Base-by-base conservation (phyloP, 2,329 filamentous ascomycete genomes). In the Harringtonia lauricola region DNA sequence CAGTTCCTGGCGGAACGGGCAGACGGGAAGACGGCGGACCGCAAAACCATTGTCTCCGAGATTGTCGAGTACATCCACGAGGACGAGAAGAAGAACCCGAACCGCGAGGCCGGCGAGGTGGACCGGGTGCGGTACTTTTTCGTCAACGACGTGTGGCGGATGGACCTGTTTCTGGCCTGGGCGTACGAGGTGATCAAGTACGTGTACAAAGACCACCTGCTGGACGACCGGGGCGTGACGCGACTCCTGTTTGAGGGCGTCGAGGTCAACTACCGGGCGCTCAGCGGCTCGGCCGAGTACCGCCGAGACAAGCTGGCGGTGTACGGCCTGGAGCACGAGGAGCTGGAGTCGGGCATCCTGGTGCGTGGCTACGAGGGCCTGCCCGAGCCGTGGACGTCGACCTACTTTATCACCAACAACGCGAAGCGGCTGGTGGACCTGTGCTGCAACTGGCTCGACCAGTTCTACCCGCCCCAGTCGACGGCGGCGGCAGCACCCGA, bases 71-170 rank as follows among this genome's bases (percentile, higher is more conserved):
- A 77, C 50, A 82, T 95, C 57, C 79, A 85, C 49, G 78, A 88
- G 49, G 74, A 83, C 42, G 81, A 84, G 52, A 89, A 86, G 63
- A 80, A 80, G 21, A 75, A 79, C 42, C 72, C 79, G 4, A 70
- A 81, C 41, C 63, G 70, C 26, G 75, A 76, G 31, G 69, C 72
- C 19, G 81, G 79, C n/a, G 83, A 92, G 57, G 75, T 81, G 10
- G 87, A 95, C 55, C 70, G 74, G 8, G 79, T 95, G 15, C 77
- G 88, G n/a, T 80, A 87, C 53, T 95, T 86, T 79, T 94, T 95
- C 55, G 71, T 88, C 48, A 74, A 83, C 52, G 84, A 89, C 55
- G 70, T 88, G 28, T 76, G 76, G 60, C 74, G 75, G 24, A 71
- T 94, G 51, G 79, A 88, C 43, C 69, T 84, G 44, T 78, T 92